Base-by-base conservation (phyloP, 176 grass and related monocot species). In the Cocos nucifera region DNA sequence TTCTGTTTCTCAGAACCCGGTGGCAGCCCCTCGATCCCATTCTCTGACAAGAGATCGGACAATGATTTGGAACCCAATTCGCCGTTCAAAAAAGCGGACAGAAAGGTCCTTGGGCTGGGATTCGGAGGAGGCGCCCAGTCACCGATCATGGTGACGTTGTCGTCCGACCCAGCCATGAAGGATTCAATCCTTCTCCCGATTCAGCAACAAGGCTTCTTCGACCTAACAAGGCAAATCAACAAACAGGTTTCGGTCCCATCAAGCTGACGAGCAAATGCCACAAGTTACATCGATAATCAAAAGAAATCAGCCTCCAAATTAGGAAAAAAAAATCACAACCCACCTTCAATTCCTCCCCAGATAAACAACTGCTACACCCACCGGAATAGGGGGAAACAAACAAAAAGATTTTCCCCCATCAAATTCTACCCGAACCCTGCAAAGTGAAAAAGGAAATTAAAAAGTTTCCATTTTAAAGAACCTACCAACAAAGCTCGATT, bases 41-140 rank as follows among this genome's bases (percentile, higher is more conserved):
- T 72, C 49, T 27, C 49, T 22, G 5, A 17, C 4, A 62, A 29
- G 19, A 62, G 50, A 16, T 61, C 49, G 8, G 69, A 54, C 19
- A 62, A 62, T 17, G 69, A 30, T 54, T 50, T 61, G 6, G 69
- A 52, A 63, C n/a, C 58, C 15, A 62, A 73, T 17, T 73, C 58
- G 5, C 59, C 56, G 23, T 8, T 71, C 6, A 52, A 51, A 71
- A 59, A 16, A 17, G 24, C 60, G 1, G 70, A 56, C 50, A 63
- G 62, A n/a, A 73, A 63, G 19, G 70, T 63, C 19, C 70, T 63
- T 35, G 58, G 51, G 26, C 59, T 63, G 15, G 70, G 59, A 63
- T 63, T 63, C 9, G 70, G 78, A 4, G 62, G 27, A 63, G 19
- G 49, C 24, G 18, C 28, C 70, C 59, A 73, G 19, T 63, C 59